Evolutionary conservation across 441 rosid genomes (phyloP), one percentile per base, ranked within the genome.

Genomic region (Dalechampia spathulata): DNA sequence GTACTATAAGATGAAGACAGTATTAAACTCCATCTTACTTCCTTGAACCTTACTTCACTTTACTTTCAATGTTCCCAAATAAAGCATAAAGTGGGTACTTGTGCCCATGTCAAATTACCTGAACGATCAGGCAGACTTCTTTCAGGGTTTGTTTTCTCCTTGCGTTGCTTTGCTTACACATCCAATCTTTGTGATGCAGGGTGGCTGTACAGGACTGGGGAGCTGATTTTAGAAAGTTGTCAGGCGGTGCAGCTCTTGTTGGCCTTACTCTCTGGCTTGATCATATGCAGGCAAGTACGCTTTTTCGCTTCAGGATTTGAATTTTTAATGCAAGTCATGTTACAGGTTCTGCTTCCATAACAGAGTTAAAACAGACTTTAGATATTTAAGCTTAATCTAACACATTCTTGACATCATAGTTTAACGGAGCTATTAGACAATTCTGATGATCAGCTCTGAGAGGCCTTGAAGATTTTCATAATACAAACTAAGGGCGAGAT

Each of bases 121-220:
- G 7, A 2, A 48, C 23, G 30, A 27, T 46, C 56, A 37, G n/a
- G 30, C 17, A 15, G n/a, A 16, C 27, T 11, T 57, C 52, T 58
- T 23, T 57, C 40, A 48, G 20, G 14, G 14, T 38, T 21, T 27
- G n/a, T 50, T 4, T 44, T 27, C 36, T 36, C 39, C 53, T n/a
- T 44, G 49, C 36, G 4, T 7, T 57, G 49, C 12, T 62, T 60
- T 57, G 34, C 51, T 46, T 23, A 28, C 62, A 26, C 32, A 1
- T 42, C 63, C 67, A 38, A 36, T 52, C 52, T 69, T 44, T 55
- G 48, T 69, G 71, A 55, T 72, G 56, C 86, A 92, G 99, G 77
- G 92, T 92, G 63, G 90, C 96, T 59, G 99, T 85, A 63, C 87
- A 85, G 65, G 92, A 86, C 46, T 89, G 99, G 99, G 92, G 96